Percentiles rank a stretch among this genome's conserved stretches.
Conservation (phyloP, 768 basidiomycete species). For the Russula lepida region DNA sequence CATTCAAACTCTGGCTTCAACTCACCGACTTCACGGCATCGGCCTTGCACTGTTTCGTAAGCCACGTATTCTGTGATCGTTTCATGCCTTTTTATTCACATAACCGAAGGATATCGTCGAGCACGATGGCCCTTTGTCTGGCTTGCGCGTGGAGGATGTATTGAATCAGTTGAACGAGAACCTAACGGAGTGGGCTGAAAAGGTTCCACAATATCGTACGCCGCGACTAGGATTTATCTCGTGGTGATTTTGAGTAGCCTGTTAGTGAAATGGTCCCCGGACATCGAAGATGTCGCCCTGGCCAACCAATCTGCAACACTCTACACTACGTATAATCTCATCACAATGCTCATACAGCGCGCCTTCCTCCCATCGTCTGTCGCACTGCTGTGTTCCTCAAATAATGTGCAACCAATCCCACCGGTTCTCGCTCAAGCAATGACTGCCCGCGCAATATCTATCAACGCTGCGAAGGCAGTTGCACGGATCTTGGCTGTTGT, state of each 20-base stretch:
- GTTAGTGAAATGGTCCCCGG: slow-evolving; percentile 37
- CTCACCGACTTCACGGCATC: slow-evolving; percentile 40
- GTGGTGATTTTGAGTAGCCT: neutral
- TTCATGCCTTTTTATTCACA: neutral
- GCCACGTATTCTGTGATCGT: slow-evolving; percentile 13
- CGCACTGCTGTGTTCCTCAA: slow-evolving; percentile 5
- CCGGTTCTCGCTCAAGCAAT: slow-evolving; percentile 1
- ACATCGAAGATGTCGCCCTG: slow-evolving; percentile 30
- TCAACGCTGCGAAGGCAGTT: slow-evolving; percentile 15
- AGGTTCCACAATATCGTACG: slow-evolving; percentile 27
- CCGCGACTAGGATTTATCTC: neutral
- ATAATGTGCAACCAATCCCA: neutral
- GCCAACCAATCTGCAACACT: slow-evolving; percentile 39
- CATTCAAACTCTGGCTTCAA: slow-evolving; percentile 37
- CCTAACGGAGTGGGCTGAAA: slow-evolving; percentile 31
- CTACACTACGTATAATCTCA: slow-evolving; percentile 43
- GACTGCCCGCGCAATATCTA: slow-evolving; percentile 12
- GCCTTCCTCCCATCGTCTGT: slow-evolving; percentile 52
- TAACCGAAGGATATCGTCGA: slow-evolving; percentile 2
- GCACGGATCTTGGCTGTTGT: slow-evolving; percentile 11
- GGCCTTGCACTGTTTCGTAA: slow-evolving; percentile 37
- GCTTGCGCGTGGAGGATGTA: slow-evolving; percentile 26
- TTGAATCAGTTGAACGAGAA: slow-evolving; percentile 40
- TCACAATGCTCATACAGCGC: slow-evolving; percentile 69
- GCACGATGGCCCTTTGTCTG: slow-evolving; percentile 2